Conservation (phyloP, 305 asterid genomes). For the Nicotiana rustica region DNA sequence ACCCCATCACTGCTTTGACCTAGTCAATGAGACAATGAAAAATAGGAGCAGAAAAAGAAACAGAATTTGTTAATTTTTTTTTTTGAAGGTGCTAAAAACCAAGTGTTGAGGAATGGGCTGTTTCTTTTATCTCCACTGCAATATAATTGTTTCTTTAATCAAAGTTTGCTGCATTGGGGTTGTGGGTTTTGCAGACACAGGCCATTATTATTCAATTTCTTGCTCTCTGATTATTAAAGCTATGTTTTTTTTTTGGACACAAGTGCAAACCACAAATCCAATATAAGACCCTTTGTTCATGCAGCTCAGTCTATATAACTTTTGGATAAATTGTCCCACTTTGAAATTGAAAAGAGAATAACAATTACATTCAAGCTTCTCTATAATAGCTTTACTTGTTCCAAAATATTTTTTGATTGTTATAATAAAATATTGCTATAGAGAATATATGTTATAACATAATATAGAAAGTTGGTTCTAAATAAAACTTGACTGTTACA, state of each 20-base stretch:
- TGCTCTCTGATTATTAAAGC: neutral
- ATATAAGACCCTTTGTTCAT: neutral
- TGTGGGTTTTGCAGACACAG: constrained; percentile 51
- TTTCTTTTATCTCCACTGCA: constrained; percentile 36
- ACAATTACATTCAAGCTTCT: neutral
- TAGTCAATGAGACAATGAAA: constrained; percentile 41
- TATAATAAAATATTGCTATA: too few relatives aligned
- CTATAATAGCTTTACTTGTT: too few relatives aligned
- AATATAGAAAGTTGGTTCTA: too few relatives aligned
- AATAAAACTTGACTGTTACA: too few relatives aligned
- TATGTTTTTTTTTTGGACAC: neutral
- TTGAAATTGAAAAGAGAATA: too few relatives aligned
- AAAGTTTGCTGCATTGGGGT: constrained; percentile 40
- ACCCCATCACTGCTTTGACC: constrained; percentile 55
- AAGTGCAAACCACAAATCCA: neutral
- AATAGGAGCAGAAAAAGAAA: constrained; percentile 2
- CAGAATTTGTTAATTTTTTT: neutral
- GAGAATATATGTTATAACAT: too few relatives aligned
- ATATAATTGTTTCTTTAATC: constrained; percentile 9
- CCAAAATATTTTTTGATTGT: too few relatives aligned
- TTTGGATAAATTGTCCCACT: neutral
- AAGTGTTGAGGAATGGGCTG: constrained; percentile 58
- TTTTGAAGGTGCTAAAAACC: constrained; percentile 46
- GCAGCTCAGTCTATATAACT: neutral
- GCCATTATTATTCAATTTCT: constrained; percentile 33